Conservation (phyloP, 1,284 basidiomycete genomes). For the Trichosporon asahii region DNA sequence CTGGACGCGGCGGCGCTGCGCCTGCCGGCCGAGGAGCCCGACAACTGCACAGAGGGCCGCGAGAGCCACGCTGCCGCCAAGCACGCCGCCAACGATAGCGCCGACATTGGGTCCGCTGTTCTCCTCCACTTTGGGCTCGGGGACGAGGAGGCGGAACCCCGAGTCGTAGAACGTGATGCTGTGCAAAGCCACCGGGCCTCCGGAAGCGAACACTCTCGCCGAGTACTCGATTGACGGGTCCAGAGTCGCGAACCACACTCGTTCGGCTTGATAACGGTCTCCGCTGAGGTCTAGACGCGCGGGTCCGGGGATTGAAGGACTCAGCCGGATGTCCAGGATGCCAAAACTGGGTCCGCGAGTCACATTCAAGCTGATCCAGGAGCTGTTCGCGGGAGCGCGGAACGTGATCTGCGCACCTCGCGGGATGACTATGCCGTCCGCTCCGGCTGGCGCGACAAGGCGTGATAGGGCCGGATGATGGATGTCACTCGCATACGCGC, state of each 20-base stretch:
- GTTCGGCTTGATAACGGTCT: not conserved
- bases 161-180: not conserved
- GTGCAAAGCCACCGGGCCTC: not conserved
- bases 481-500: not conserved
- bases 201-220: not conserved
- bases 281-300: not conserved
- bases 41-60: not conserved
- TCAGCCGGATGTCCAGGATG: not conserved
- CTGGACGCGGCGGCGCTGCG: not conserved
- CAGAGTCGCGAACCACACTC: not conserved
- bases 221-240: not conserved
- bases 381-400: not conserved
- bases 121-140: not conserved
- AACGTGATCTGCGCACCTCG: not conserved
- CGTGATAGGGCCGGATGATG: not conserved
- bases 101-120: not conserved
- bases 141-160: not conserved
- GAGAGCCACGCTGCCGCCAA: not conserved
- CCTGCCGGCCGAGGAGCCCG: not conserved
- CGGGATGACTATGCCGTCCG: not conserved
- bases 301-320: not conserved
- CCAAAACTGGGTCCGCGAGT: not conserved
- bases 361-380: not conserved
- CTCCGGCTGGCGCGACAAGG: not conserved
- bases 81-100: not conserved